phyloP scores from a whole-genome alignment of 768 basidiomycete species.

The Tephrocybe sp. region DNA sequence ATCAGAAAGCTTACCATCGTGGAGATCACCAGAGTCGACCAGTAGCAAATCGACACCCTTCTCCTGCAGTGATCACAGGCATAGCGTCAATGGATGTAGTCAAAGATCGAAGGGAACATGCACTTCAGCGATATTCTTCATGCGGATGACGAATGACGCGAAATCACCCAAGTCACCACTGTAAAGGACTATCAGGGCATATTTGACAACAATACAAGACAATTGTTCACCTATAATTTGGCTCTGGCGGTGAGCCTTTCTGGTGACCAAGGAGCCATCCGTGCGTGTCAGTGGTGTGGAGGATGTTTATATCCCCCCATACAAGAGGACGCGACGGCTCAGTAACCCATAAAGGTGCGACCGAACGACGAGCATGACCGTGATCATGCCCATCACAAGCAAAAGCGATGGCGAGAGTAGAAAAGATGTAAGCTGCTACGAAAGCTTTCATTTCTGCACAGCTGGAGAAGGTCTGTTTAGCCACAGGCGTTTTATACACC shows the following conservation, averaged over 20 bases:
- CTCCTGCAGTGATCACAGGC: constrained; percentile 22
- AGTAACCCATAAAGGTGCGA: constrained; percentile 40
- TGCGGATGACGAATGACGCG: constrained; percentile 74
- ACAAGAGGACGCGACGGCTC: constrained; percentile 64
- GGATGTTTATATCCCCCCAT: constrained; percentile 86
- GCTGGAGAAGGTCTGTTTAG: background rate
- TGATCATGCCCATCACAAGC: constrained; percentile 23
- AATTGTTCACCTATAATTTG: constrained; percentile 48
- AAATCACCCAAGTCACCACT: constrained; percentile 73
- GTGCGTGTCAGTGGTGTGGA: constrained; percentile 83
- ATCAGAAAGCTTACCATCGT: too few relatives aligned
- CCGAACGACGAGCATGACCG: constrained; percentile 27
- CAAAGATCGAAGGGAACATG: constrained; percentile 1
- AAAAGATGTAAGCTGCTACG: background rate
- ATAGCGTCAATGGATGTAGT: background rate
- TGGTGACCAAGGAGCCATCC: constrained; percentile 76
- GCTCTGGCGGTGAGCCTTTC: constrained; percentile 67
- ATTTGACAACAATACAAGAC: background rate
- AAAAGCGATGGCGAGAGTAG: background rate
- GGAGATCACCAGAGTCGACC: constrained; percentile 78
- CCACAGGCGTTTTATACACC: background rate
- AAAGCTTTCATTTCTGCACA: background rate
- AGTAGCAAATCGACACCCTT: constrained; percentile 81
- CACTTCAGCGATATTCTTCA: constrained; percentile 71
- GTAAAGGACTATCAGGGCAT: background rate